These are phyloP conservation scores for Daldinia concentrica DNA, from an alignment of 495 filamentous ascomycete species.

Conservation along the genomic window DNA sequence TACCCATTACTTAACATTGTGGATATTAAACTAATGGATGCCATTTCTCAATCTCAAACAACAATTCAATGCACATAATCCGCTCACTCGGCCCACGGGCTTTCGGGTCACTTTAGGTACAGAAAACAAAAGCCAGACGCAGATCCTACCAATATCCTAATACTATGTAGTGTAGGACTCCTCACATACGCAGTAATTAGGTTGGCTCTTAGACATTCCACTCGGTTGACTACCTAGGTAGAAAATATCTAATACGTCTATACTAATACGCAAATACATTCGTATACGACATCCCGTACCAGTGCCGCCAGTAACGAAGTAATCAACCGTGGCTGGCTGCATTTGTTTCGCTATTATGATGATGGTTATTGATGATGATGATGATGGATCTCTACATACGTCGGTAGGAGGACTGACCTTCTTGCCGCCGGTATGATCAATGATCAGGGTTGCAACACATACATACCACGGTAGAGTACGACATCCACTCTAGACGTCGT, in stretches of 20 bases:
- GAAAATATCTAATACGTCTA: neutral
- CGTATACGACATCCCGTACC: neutral
- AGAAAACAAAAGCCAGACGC: conserved; percentile 29
- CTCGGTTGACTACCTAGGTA: conserved; percentile 2
- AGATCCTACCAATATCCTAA: conserved; percentile 17
- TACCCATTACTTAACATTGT: conserved; percentile 23
- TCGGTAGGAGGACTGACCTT: conserved; percentile 4
- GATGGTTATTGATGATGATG: conserved; percentile 10
- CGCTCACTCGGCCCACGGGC: conserved; percentile 29
- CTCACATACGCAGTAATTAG: conserved; percentile 16
- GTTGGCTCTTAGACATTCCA: conserved; percentile 11
- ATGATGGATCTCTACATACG: neutral
- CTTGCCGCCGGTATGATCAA: conserved; percentile 27
- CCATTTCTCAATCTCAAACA: conserved; percentile 39
- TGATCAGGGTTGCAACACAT: conserved; percentile 34
- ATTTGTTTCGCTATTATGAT: conserved; percentile 20
- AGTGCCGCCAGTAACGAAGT: conserved; percentile 12
- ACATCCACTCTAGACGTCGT: conserved; percentile 5
- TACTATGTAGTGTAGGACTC: too few species aligned
- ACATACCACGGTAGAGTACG: conserved; percentile 11
- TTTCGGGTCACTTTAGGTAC: conserved; percentile 11
- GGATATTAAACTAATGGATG: conserved; percentile 31
- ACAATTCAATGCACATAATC: conserved; percentile 28
- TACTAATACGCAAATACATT: neutral
- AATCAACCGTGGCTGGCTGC: conserved; percentile 34